These are phyloP conservation scores for Lyophyllum decastes DNA, from an alignment of 768 basidiomycete genomes.

Conservation along the genomic window DNA sequence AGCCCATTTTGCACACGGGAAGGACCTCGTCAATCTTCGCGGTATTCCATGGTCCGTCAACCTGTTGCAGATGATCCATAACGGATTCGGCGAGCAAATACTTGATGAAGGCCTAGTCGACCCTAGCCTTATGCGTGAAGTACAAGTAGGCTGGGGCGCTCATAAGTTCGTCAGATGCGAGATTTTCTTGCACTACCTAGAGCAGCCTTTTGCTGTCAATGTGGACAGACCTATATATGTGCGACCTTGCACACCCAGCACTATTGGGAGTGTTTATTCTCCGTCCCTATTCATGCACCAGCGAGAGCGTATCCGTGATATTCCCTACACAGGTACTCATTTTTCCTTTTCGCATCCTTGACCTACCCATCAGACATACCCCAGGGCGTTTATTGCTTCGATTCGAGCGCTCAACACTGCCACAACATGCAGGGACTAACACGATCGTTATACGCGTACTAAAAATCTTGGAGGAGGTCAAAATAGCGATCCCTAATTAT, in stretches of 20 bases:
- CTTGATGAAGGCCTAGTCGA: neutral
- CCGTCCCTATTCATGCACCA: too few relatives aligned
- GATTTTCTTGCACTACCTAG: neutral
- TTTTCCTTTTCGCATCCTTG: too few relatives aligned
- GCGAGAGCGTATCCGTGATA: neutral
- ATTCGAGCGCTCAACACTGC: conserved; percentile 9
- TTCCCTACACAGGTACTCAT: conserved; percentile 3
- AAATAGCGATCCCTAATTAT: conserved; percentile 9
- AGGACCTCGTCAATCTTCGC: neutral
- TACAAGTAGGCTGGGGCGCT: neutral
- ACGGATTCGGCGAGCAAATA: neutral
- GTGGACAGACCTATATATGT: neutral
- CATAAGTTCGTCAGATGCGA: neutral
- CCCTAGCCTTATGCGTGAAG: neutral
- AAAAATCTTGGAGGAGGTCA: conserved; percentile 12
- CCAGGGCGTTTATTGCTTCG: conserved; percentile 3
- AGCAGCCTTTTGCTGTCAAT: neutral
- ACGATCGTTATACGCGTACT: conserved; percentile 31
- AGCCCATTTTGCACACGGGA: neutral
- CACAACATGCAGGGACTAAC: conserved; percentile 28
- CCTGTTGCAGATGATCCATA: neutral
- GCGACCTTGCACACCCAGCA: neutral
- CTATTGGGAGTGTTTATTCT: neutral
- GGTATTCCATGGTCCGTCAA: neutral
- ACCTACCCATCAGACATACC: neutral